These are phyloP conservation scores for Penicillium cataractarum DNA, from an alignment of 495 filamentous ascomycete genomes.

Conservation along the genomic window DNA sequence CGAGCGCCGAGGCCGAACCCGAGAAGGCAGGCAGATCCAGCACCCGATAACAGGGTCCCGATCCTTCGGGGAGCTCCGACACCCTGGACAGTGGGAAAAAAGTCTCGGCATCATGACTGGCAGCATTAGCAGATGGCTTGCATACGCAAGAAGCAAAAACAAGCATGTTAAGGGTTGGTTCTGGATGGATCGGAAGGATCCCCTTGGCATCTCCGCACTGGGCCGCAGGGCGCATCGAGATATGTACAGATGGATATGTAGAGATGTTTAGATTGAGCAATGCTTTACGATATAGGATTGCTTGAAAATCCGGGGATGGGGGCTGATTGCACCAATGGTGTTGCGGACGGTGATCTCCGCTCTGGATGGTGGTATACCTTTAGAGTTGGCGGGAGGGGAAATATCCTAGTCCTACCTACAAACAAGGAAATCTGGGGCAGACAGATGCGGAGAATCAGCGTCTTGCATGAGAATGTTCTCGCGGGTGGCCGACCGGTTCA, in stretches of 20 bases:
- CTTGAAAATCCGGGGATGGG: conserved; percentile 17
- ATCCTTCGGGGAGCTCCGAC: conserved; percentile 3
- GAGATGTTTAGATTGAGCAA: background rate
- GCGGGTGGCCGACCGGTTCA: conserved; percentile 10
- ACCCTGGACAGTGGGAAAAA: background rate
- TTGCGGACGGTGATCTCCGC: conserved; percentile 24
- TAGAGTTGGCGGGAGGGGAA: background rate
- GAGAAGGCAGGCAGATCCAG: conserved; percentile 7
- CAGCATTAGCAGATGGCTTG: background rate
- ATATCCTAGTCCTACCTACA: background rate
- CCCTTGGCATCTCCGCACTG: conserved; percentile 3
- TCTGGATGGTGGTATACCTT: conserved; percentile 8
- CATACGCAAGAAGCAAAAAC: background rate
- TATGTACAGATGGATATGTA: conserved; percentile 3
- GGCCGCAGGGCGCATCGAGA: background rate
- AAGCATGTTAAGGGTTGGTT: background rate
- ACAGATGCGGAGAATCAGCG: conserved; percentile 5
- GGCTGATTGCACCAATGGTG: conserved; percentile 20
- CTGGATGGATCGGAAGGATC: background rate
- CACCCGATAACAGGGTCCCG: conserved; percentile 4
- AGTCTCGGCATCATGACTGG: background rate
- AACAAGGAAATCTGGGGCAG: background rate
- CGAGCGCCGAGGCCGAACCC: conserved; percentile 1
- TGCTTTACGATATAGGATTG: background rate
- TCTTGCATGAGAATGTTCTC: background rate